Evolutionary conservation across 2,329 filamentous ascomycete species (phyloP).

Genomic region (Tetracladium maxilliforme): DNA sequence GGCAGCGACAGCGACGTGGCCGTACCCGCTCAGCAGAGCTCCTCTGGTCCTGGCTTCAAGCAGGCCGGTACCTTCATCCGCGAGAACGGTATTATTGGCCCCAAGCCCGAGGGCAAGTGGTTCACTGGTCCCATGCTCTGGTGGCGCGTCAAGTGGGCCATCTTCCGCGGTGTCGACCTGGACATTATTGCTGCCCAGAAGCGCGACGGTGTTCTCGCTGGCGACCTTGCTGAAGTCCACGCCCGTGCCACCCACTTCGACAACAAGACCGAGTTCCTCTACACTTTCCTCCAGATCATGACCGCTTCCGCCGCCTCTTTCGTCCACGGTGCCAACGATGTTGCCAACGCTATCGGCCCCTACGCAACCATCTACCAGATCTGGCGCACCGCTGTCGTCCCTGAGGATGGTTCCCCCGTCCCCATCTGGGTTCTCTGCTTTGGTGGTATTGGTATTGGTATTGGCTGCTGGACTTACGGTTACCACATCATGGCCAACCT

Average conservation of each 20-base stretch:
- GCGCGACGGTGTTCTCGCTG: slow-evolving; percentile 28
- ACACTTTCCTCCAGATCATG: slow-evolving; percentile 51
- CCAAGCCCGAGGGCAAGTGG: slow-evolving; percentile 26
- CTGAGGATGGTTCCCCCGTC: slow-evolving; percentile 28
- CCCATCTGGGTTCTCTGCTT: slow-evolving; percentile 41
- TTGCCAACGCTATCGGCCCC: slow-evolving; percentile 46
- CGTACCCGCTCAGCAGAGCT: too few species aligned
- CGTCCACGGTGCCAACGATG: slow-evolving; percentile 55
- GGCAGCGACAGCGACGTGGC: slow-evolving; percentile 10
- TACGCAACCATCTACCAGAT: slow-evolving; percentile 48
- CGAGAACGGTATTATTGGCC: slow-evolving; percentile 18
- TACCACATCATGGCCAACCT: slow-evolving; percentile 52
- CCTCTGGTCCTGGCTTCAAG: slow-evolving; percentile 2
- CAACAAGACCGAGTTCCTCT: slow-evolving; percentile 47
- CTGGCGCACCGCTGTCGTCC: slow-evolving; percentile 33
- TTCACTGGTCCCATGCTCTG: slow-evolving; percentile 24
- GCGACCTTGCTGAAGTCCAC: slow-evolving; percentile 38
- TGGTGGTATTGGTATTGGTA: slow-evolving; percentile 18
- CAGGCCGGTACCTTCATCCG: slow-evolving; percentile 1
- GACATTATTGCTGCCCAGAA: slow-evolving; percentile 23
- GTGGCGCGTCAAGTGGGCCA: slow-evolving; percentile 25
- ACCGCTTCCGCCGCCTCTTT: slow-evolving; percentile 62
- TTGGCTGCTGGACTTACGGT: slow-evolving; percentile 45
- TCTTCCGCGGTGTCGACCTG: slow-evolving; percentile 31
- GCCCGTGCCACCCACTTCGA: slow-evolving; percentile 43